Percentiles rank a stretch among this genome's conserved stretches.
phyloP scores from a whole-genome alignment of 2,329 filamentous ascomycete species.

The Bisporella sp. region DNA sequence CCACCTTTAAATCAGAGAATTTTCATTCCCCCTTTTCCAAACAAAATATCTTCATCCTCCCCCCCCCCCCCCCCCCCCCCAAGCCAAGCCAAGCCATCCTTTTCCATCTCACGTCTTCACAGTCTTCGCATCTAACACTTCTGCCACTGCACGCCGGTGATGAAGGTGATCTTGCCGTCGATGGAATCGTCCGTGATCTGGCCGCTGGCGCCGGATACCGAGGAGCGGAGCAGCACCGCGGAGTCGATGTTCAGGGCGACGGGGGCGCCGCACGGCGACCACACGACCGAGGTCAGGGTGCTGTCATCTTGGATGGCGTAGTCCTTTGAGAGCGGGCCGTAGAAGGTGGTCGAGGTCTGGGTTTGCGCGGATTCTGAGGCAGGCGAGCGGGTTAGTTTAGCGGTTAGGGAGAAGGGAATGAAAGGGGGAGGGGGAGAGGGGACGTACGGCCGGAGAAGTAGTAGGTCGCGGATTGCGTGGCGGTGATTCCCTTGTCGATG shows the following conservation, averaged over 20 bases:
- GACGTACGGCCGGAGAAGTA: constrained; percentile 42
- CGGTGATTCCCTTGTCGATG: constrained; percentile 38
- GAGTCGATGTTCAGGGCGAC: constrained; percentile 14
- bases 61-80: too few relatives aligned
- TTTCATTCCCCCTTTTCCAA: too few relatives aligned
- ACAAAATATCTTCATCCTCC: too few relatives aligned
- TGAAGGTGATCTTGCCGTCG: constrained; percentile 13
- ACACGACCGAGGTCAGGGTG: constrained; percentile 11
- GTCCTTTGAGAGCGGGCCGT: constrained; percentile 8
- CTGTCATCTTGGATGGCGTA: constrained; percentile 10
- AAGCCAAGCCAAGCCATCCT: too few relatives aligned
- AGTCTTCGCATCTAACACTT: constrained; percentile 7
- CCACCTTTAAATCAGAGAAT: too few relatives aligned
- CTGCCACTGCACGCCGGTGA: constrained; percentile 14
- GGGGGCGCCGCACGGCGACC: constrained; percentile 14
- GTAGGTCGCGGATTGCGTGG: constrained; percentile 44
- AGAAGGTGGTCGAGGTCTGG: constrained; percentile 11
- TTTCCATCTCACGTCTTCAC: neutral
- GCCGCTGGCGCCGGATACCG: constrained; percentile 1
- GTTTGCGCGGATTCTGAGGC: constrained; percentile 9
- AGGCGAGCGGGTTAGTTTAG: constrained; percentile 14
- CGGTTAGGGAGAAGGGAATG: neutral
- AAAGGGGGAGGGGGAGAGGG: neutral
- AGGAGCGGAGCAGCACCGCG: constrained; percentile 9
- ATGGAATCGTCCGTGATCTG: constrained; percentile 13